phyloP scores from a whole-genome alignment of 345 rosid genomes.

The Salix arbutifolia region DNA sequence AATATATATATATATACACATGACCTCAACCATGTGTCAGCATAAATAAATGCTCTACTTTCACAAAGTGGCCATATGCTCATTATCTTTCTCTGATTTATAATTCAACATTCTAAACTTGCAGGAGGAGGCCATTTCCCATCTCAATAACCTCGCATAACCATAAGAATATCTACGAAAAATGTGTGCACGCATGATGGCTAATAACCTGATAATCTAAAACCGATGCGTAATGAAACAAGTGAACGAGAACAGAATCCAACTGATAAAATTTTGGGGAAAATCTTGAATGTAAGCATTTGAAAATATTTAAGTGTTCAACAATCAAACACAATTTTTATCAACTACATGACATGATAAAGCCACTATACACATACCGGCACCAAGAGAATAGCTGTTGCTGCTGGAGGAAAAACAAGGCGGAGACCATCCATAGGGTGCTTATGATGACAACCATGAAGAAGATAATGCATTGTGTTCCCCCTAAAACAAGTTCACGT shows the following conservation, averaged over 20 bases:
- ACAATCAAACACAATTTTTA: not conserved
- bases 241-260: not conserved
- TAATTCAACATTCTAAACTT: not conserved
- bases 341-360: not conserved
- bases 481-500: slow-evolving; percentile 42
- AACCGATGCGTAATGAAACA: not conserved
- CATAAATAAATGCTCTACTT: not conserved
- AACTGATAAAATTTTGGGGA: not conserved
- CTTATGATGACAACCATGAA: slow-evolving; percentile 90
- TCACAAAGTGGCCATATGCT: not conserved
- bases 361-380: slow-evolving; percentile 39
- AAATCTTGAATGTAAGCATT: not conserved
- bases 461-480: slow-evolving; percentile 72
- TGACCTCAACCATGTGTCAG: not conserved
- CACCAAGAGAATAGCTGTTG: slow-evolving; percentile 59
- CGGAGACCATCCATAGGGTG: slow-evolving; percentile 89
- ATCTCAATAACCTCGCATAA: not conserved
- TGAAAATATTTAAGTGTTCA: not conserved
- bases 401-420: slow-evolving; percentile 85
- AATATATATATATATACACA: too few species aligned
- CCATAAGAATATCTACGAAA: not conserved
- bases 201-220: not conserved
- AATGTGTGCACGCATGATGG: not conserved
- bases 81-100: not conserved
- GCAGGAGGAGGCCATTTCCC: not conserved